These are phyloP conservation scores for Populus deltoides DNA, from an alignment of 345 rosid species.

Conservation along the genomic window DNA sequence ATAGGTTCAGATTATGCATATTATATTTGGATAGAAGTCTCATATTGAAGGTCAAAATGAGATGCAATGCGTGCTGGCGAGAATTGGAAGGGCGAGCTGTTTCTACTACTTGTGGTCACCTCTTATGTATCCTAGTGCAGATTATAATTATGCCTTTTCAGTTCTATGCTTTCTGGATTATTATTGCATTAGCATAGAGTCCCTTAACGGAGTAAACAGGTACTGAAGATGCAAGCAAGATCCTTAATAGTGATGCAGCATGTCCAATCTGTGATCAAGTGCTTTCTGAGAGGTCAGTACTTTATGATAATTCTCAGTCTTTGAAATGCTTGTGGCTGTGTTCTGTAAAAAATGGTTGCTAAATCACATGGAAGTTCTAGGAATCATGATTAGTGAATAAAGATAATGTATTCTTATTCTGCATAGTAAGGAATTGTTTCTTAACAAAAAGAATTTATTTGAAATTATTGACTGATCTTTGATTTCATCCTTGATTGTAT, in stretches of 20 bases:
- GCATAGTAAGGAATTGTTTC: background rate
- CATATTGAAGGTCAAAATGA: conserved; percentile 52
- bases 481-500: too few species aligned
- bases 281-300: conserved; percentile 79
- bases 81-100: conserved; percentile 90
- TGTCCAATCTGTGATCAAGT: conserved; percentile 95
- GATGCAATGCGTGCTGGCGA: conserved; percentile 97
- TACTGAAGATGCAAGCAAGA: conserved; percentile 87
- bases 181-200: conserved; percentile 21
- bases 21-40: conserved; percentile 17
- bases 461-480: too few species aligned
- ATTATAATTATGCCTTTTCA: conserved; percentile 6
- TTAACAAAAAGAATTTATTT: background rate
- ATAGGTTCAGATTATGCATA: background rate
- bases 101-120: conserved; percentile 86
- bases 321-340: conserved; percentile 1
- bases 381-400: background rate
- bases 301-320: background rate
- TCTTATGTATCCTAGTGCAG: conserved; percentile 64
- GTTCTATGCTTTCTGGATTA: background rate
- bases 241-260: conserved; percentile 79
- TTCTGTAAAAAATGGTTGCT: background rate
- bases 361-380: background rate
- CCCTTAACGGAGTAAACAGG: conserved; percentile 59
- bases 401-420: background rate